Conservation (phyloP, 305 asterid genomes). For the Fraxinus greggii region DNA sequence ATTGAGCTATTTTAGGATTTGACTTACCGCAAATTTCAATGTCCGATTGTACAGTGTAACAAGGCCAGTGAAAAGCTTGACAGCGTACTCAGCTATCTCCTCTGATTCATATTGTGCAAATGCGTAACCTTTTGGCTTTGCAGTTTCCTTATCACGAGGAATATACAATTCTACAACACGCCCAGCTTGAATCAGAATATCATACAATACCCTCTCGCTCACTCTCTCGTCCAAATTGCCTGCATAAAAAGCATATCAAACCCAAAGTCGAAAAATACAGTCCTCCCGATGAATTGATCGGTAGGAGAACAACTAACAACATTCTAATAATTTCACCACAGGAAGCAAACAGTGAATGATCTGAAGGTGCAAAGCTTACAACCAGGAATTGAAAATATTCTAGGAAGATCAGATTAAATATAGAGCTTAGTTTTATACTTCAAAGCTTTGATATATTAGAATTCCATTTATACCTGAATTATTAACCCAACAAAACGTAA, state of each 20-base stretch:
- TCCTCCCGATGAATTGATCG: neutral
- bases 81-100: conserved; percentile 86
- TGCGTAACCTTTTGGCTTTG: conserved; percentile 80
- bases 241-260: conserved; percentile 25
- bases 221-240: conserved; percentile 89
- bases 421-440: neutral
- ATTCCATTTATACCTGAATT: neutral
- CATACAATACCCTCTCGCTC: conserved; percentile 79
- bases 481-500: neutral
- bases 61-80: conserved; percentile 85
- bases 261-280: neutral
- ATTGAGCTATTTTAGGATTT: neutral
- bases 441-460: neutral
- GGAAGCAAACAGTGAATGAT: neutral
- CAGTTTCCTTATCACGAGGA: conserved; percentile 86
- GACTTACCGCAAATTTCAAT: conserved; percentile 69
- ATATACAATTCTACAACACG: conserved; percentile 69
- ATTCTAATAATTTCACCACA: neutral
- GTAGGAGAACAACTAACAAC: neutral
- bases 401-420: neutral
- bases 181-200: conserved; percentile 95
- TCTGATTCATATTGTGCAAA: conserved; percentile 84
- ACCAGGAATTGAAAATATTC: neutral
- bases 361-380: neutral
- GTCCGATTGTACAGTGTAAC: conserved; percentile 74